Evolutionary conservation across 2,329 filamentous ascomycete species (phyloP).

Genomic region (Cladosporium sp.): DNA sequence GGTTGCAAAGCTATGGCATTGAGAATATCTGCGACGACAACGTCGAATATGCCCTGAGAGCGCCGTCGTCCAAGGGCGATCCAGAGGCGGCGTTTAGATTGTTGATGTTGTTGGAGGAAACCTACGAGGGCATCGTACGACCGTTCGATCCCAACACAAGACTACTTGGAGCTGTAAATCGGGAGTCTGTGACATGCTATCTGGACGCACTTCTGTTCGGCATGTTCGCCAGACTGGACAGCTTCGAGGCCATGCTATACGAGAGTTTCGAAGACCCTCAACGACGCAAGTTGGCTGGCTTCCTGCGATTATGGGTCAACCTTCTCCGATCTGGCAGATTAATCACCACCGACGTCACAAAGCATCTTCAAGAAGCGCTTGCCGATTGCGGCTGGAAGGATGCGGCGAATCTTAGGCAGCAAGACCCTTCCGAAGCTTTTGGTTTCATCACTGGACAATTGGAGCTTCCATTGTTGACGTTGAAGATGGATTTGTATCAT

Average conservation of each 20-base stretch:
- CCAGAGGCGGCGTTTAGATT: constrained; percentile 71
- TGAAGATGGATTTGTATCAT: constrained; percentile 94
- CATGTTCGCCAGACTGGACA: constrained; percentile 88
- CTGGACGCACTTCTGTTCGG: constrained; percentile 87
- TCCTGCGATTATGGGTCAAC: constrained; percentile 90
- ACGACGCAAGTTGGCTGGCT: constrained; percentile 67
- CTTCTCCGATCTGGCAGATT: constrained; percentile 79
- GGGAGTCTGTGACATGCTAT: constrained; percentile 87
- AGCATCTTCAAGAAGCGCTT: constrained; percentile 75
- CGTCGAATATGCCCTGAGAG: constrained; percentile 56
- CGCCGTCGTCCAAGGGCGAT: constrained; percentile 64
- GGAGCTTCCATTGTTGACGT: constrained; percentile 77
- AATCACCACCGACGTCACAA: constrained; percentile 79
- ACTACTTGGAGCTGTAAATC: constrained; percentile 82
- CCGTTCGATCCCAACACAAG: constrained; percentile 67
- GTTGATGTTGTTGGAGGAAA: constrained; percentile 73
- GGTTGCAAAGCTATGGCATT: constrained; percentile 51
- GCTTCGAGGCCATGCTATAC: constrained; percentile 89
- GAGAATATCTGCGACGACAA: constrained; percentile 58
- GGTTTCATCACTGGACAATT: constrained; percentile 89
- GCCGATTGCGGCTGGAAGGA: constrained; percentile 87
- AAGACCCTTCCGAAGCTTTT: constrained; percentile 95
- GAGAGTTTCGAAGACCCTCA: constrained; percentile 70
- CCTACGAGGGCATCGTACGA: constrained; percentile 72
- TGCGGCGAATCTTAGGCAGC: constrained; percentile 71